A percentile compares a stretch with the other conserved stretches of the same genome.
phyloP scores from a whole-genome alignment of 495 filamentous ascomycete species.

The Neurospora sp. region DNA sequence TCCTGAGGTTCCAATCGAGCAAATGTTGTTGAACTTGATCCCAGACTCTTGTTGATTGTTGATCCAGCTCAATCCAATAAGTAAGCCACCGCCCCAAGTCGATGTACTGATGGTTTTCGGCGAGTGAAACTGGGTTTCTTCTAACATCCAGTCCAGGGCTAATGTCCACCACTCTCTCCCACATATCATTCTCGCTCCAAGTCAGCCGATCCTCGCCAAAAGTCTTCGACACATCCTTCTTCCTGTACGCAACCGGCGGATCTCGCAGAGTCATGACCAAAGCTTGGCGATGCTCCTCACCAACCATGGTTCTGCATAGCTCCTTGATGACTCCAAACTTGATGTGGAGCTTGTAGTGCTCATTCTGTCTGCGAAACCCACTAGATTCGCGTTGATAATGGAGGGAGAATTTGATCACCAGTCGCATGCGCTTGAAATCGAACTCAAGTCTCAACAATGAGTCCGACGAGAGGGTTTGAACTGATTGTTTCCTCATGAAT shows the following conservation, averaged over 20 bases:
- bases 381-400: background rate
- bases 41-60: conserved; percentile 23
- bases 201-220: conserved; percentile 33
- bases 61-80: conserved; percentile 45
- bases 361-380: conserved; percentile 6
- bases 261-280: conserved; percentile 52
- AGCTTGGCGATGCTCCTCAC: conserved; percentile 18
- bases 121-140: conserved; percentile 40
- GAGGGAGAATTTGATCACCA: conserved; percentile 30
- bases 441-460: conserved; percentile 20
- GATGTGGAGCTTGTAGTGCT: conserved; percentile 43
- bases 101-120: conserved; percentile 47
- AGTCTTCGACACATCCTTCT: conserved; percentile 30
- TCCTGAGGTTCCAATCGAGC: conserved; percentile 61
- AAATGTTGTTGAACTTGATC: conserved; percentile 42
- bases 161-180: conserved; percentile 69
- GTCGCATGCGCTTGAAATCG: conserved; percentile 32
- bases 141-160: conserved; percentile 23
- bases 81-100: conserved; percentile 76
- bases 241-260: conserved; percentile 56
- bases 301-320: conserved; percentile 37
- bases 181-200: conserved; percentile 62
- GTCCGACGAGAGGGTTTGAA: background rate
- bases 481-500: conserved; percentile 41
- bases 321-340: conserved; percentile 52